Conservation (phyloP, 495 filamentous ascomycete genomes). For the Lasiosphaeriaceae sp. region DNA sequence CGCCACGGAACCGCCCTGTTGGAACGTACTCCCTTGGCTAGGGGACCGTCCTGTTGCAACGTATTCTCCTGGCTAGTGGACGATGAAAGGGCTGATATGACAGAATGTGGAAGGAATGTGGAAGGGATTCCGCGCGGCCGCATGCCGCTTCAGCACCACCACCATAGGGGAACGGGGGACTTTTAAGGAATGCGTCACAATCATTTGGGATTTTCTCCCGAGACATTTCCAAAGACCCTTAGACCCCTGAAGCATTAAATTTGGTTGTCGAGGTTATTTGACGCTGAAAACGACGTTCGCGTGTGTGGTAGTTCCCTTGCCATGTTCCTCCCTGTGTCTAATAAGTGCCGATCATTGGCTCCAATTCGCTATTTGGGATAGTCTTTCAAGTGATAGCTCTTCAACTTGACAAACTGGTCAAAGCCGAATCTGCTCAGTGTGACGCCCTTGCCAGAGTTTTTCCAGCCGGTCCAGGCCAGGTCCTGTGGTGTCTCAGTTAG, state of each 20-base stretch:
- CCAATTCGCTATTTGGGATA: slow-evolving; percentile 60
- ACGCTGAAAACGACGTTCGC: slow-evolving; percentile 5
- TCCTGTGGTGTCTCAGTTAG: slow-evolving; percentile 52
- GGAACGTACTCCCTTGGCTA: slow-evolving; percentile 14
- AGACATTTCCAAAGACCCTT: slow-evolving; percentile 2
- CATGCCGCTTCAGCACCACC: slow-evolving; percentile 15
- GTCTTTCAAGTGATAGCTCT: slow-evolving; percentile 92
- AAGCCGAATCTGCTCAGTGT: slow-evolving; percentile 88
- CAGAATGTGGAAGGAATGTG: slow-evolving; percentile 21
- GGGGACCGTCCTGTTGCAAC: no score
- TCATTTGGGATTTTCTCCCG: background rate
- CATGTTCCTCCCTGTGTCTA: slow-evolving; percentile 16
- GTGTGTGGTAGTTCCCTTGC: slow-evolving; percentile 19
- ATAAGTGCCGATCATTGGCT: background rate
- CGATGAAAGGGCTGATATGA: background rate
- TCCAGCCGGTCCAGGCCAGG: slow-evolving; percentile 97
- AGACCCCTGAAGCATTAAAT: background rate
- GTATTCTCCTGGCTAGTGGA: background rate
- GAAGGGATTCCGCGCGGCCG: slow-evolving; percentile 2
- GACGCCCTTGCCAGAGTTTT: slow-evolving; percentile 86
- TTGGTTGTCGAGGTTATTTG: slow-evolving; percentile 5
- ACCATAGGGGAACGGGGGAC: background rate
- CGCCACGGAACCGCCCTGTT: slow-evolving; percentile 11
- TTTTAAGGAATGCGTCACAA: slow-evolving; percentile 18
- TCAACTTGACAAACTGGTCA: slow-evolving; percentile 91